phyloP scores from a whole-genome alignment of 208 protist species.

The Leishmania gerbilli region DNA sequence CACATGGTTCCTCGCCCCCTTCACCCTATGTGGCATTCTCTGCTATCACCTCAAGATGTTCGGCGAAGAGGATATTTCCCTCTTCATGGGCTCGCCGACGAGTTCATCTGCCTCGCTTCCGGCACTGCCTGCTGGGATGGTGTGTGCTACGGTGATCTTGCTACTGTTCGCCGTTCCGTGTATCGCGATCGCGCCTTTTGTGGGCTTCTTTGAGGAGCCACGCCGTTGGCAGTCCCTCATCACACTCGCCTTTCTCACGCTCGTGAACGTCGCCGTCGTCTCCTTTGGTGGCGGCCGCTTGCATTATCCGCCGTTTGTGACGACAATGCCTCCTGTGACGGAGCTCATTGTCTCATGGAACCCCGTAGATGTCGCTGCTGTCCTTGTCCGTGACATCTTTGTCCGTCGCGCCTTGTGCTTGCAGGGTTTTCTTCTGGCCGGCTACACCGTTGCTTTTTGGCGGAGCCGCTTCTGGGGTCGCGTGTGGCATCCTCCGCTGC shows the following conservation, averaged over 20 bases:
- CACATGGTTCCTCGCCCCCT: conserved; percentile 69
- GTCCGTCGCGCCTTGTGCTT: conserved; percentile 35
- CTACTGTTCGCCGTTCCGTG: conserved; percentile 62
- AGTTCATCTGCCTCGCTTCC: background rate
- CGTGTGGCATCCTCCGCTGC: conserved; percentile 67
- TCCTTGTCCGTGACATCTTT: conserved; percentile 27
- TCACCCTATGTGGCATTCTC: conserved; percentile 54
- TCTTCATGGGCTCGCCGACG: conserved; percentile 22
- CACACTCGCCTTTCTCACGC: conserved; percentile 43
- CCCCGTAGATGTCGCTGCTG: conserved; percentile 5
- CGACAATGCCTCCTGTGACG: conserved; percentile 41
- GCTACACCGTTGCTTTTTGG: conserved; percentile 55
- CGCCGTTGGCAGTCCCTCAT: conserved; percentile 27
- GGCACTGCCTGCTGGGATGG: conserved; percentile 16
- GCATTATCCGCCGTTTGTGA: conserved; percentile 69
- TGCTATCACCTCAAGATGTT: conserved; percentile 66
- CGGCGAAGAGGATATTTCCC: conserved; percentile 24
- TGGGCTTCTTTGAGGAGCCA: conserved; percentile 66
- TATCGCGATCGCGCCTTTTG: conserved; percentile 54
- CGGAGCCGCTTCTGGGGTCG: conserved; percentile 48
- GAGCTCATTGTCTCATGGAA: conserved; percentile 28
- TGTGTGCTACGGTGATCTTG: conserved; percentile 32
- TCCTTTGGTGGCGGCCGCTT: conserved; percentile 48
- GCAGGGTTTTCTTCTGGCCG: conserved; percentile 62
- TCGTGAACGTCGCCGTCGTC: conserved; percentile 45